Conservation (phyloP, 2,329 filamentous ascomycete genomes). For the Iodosphaeria phyllophila region DNA sequence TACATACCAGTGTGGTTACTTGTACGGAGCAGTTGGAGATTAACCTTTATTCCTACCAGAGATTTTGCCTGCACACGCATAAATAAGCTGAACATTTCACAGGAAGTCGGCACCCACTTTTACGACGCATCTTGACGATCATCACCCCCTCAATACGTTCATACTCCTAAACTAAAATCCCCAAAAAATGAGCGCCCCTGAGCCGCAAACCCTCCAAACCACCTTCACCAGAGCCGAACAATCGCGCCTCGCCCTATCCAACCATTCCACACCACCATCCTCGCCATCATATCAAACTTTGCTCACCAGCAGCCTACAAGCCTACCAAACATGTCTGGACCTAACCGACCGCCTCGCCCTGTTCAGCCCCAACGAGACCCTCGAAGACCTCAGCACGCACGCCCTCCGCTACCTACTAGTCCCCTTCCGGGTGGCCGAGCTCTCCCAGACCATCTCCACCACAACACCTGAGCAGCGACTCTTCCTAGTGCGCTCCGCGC, state of each 20-base stretch:
- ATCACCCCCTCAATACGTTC: too few species aligned
- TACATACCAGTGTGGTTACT: too few species aligned
- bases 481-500: conserved; percentile 39
- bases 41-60: too few species aligned
- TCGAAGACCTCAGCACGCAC: conserved; percentile 74
- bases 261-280: too few species aligned
- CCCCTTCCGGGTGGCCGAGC: conserved; percentile 61
- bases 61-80: too few species aligned
- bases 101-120: too few species aligned
- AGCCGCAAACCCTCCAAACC: conserved; percentile 29
- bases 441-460: conserved; percentile 48
- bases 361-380: conserved; percentile 77
- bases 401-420: conserved; percentile 74
- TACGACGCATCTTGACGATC: too few species aligned
- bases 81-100: too few species aligned
- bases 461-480: conserved; percentile 36
- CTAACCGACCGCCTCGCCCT: conserved; percentile 55
- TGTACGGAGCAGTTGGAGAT: too few species aligned
- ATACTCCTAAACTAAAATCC: too few species aligned
- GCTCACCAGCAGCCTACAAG: conserved; percentile 51
- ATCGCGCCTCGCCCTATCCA: conserved; percentile 35
- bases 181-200: too few species aligned
- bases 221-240: conserved; percentile 30
- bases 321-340: conserved; percentile 55
- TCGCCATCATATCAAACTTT: conserved; percentile 26